Evolutionary conservation across 108 stramenopile species (phyloP), one percentile per base, ranked within the genome.

Genomic region (Fistulifera solaris): DNA sequence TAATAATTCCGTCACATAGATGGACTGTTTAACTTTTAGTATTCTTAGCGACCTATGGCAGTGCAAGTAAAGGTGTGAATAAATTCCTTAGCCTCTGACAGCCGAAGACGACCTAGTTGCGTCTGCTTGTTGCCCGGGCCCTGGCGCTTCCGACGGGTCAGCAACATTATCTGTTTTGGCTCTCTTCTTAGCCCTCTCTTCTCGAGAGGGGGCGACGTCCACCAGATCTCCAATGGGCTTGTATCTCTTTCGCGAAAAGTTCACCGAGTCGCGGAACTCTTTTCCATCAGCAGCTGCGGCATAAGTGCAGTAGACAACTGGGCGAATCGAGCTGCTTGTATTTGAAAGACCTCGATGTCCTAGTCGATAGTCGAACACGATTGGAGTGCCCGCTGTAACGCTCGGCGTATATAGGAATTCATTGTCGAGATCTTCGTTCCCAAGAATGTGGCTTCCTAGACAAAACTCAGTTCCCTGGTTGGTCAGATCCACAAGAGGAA

Each of bases 251-350:
- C 78, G 68, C 1, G 78, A 77, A 67, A 93, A 93, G 62, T 93
- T 93, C 40, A 87, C 87, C 14, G 67, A 62, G 61, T 93, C 91
- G 15, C 74, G 63, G 65, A 87, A 89, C 51, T 86, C 87, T 63
- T 76, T 83, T 10, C 75, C 73, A 38, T 75, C 78, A 25, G 55
- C 63, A 8, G 70, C 59, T 11, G 75, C 73, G 19, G 62, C 24
- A 70, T 89, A 93, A 7, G 91, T 93, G 60, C 87, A 79, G 48
- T 93, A 93, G 13, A 89, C 73, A 40, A 88, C 76, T n/a, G 91
- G 87, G 16, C 91, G 80, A 47, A 65, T 59, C 23, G 51, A 44
- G 15, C 65, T 44, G 59, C 72, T 80, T 35, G 66, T 54, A 56
- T 93, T 93, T 31, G 58, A 76, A 38, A 93, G 57, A 0, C 91